These are phyloP conservation scores for Didymella pinodella DNA, from an alignment of 2,329 filamentous ascomycete genomes.

Conservation along the genomic window DNA sequence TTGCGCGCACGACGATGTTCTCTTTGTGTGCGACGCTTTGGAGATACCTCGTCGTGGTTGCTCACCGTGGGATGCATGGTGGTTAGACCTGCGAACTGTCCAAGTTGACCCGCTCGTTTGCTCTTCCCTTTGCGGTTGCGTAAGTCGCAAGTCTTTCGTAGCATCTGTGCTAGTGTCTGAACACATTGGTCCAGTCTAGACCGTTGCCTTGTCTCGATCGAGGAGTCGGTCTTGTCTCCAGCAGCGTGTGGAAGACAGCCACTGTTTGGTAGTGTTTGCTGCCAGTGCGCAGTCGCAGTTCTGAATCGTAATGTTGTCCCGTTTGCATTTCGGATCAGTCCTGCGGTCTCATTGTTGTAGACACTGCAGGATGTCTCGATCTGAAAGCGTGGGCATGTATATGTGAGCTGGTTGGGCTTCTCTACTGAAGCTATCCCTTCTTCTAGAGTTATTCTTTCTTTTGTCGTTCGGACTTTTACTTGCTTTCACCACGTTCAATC, in stretches of 20 bases:
- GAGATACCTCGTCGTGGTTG: no score
- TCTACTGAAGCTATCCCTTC: not conserved
- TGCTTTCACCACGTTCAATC: not conserved
- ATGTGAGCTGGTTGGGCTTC: not conserved
- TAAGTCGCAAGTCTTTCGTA: no score
- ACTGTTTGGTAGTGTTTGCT: not conserved
- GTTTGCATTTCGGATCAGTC: not conserved
- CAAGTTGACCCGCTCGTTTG: no score
- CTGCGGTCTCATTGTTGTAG: not conserved
- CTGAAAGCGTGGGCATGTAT: not conserved
- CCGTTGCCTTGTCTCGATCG: not conserved
- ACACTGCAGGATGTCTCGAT: not conserved
- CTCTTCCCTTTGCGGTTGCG: no score
- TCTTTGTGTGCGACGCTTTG: no score
- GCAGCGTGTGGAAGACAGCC: not conserved
- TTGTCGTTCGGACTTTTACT: not conserved
- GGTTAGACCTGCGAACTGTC: no score
- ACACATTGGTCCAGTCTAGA: no score
- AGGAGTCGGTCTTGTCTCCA: not conserved
- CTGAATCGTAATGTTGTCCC: not conserved
- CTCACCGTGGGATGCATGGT: no score
- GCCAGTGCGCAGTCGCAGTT: not conserved
- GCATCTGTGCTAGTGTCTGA: no score
- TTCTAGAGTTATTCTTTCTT: not conserved
- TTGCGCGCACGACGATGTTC: no score